Evolutionary conservation across 1,139 yeast genomes (phyloP).

Genomic region (Diutina ranongensis): DNA sequence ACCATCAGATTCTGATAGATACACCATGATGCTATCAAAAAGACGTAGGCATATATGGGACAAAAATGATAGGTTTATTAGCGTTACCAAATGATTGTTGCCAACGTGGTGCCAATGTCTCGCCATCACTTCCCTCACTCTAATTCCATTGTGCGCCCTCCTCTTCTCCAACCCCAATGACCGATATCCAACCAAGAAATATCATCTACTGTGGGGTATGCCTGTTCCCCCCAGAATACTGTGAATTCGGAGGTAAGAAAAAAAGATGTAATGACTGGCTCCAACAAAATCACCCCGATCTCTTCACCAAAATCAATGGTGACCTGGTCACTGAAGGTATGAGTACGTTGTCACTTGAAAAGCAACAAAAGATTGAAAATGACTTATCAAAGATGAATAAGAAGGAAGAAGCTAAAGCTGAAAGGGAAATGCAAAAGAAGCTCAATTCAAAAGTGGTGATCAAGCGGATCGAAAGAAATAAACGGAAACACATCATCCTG

Average conservation of each 20-base stretch:
- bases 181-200: slow-evolving; percentile 1
- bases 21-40: too few relatives aligned
- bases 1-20: too few relatives aligned
- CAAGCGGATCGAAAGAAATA: slow-evolving; percentile 84
- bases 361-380: slow-evolving; percentile 70
- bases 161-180: too few relatives aligned
- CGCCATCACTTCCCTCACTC: too few relatives aligned
- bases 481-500: slow-evolving; percentile 79
- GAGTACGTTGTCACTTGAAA: slow-evolving; percentile 52
- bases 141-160: too few relatives aligned
- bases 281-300: slow-evolving; percentile 40
- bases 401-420: slow-evolving; percentile 81
- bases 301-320: slow-evolving; percentile 50
- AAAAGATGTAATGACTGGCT: slow-evolving; percentile 85
- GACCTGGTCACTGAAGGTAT: slow-evolving; percentile 31
- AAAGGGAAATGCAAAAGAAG: slow-evolving; percentile 71
- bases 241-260: slow-evolving; percentile 81
- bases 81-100: too few relatives aligned
- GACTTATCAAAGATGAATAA: slow-evolving; percentile 79
- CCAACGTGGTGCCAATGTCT: too few relatives aligned
- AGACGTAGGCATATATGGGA: too few relatives aligned
- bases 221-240: slow-evolving; percentile 82
- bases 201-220: slow-evolving; percentile 67
- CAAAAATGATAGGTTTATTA: too few relatives aligned
- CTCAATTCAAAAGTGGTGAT: slow-evolving; percentile 70